These are phyloP conservation scores for Blechomonas ayalai DNA, from an alignment of 208 protist genomes.

Conservation along the genomic window DNA sequence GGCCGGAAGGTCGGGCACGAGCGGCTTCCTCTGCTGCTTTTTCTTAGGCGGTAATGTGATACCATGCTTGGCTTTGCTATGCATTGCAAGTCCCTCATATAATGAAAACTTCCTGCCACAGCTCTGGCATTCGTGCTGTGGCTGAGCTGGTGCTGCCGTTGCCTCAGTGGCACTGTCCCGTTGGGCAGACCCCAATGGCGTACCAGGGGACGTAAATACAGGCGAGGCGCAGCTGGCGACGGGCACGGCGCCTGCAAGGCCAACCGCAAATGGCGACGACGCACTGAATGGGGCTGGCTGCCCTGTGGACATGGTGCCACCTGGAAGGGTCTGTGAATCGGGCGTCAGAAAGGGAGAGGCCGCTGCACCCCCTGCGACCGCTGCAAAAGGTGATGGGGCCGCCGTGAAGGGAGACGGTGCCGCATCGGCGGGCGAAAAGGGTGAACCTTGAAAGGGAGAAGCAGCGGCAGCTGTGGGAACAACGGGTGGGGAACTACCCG, in stretches of 20 bases:
- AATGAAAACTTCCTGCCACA: constrained; percentile 63
- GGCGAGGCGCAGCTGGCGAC: background rate
- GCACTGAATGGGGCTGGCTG: too few relatives aligned
- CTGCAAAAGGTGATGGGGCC: constrained; percentile 9
- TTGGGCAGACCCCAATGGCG: constrained; percentile 1
- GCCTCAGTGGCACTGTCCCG: background rate
- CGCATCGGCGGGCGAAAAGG: constrained; percentile 19
- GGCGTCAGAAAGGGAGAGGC: too few relatives aligned
- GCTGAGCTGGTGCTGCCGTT: constrained; percentile 4
- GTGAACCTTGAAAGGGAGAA: constrained; percentile 10
- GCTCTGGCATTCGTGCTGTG: constrained; percentile 38
- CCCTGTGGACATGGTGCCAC: too few relatives aligned
- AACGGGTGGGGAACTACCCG: constrained; percentile 10
- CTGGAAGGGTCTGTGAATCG: too few relatives aligned
- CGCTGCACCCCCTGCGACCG: constrained; percentile 9
- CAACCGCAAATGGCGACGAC: constrained; percentile 33
- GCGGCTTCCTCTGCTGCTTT: constrained; percentile 5
- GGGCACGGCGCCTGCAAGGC: constrained; percentile 1
- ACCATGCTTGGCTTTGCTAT: constrained; percentile 75
- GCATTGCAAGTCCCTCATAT: constrained; percentile 62
- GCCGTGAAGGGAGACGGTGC: constrained; percentile 32
- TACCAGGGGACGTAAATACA: too few relatives aligned
- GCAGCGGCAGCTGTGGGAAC: background rate
- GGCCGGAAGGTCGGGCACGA: constrained; percentile 50
- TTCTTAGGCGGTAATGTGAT: constrained; percentile 29